phyloP scores from a whole-genome alignment of 2,329 filamentous ascomycete genomes.

The Epichloe hybrida region DNA sequence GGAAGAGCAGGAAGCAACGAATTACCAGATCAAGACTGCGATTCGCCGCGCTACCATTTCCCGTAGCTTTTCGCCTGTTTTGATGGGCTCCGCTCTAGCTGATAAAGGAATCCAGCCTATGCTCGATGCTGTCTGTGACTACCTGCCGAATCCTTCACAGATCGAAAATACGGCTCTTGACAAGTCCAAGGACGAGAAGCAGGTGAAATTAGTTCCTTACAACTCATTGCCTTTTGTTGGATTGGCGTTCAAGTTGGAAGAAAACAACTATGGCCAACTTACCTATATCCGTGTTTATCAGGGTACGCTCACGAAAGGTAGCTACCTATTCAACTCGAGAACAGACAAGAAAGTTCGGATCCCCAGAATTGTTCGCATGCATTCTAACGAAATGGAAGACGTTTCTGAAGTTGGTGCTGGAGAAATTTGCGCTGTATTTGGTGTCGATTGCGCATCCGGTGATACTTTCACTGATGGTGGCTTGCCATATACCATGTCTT shows the following conservation, averaged over 20 bases:
- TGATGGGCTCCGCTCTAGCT: conserved; percentile 91
- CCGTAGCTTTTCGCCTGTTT: conserved; percentile 82
- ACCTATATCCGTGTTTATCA: conserved; percentile 99
- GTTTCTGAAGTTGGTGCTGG: conserved; percentile 83
- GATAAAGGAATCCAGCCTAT: conserved; percentile 94
- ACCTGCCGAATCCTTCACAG: conserved; percentile 81
- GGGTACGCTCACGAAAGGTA: conserved; percentile 74
- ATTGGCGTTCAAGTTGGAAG: conserved; percentile 95
- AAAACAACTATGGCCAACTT: conserved; percentile 95
- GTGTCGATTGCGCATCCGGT: conserved; percentile 92
- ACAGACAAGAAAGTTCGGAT: conserved; percentile 94
- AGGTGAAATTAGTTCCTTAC: conserved; percentile 82
- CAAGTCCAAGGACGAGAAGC: conserved; percentile 60
- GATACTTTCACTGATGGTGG: conserved; percentile 95
- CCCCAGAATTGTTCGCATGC: conserved; percentile 96
- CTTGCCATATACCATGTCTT: conserved; percentile 88
- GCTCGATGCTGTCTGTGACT: conserved; percentile 93
- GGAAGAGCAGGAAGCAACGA: conserved; percentile 68
- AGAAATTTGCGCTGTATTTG: conserved; percentile 97
- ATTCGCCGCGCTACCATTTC: conserved; percentile 83
- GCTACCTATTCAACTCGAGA: conserved; percentile 85
- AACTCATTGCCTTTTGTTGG: conserved; percentile 89
- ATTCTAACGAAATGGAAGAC: conserved; percentile 99
- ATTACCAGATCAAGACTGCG: conserved; percentile 77
- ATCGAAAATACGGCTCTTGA: conserved; percentile 85